Evolutionary conservation across 352 stramenopile species (phyloP).

Genomic region (Thraustochytrium sp.): DNA sequence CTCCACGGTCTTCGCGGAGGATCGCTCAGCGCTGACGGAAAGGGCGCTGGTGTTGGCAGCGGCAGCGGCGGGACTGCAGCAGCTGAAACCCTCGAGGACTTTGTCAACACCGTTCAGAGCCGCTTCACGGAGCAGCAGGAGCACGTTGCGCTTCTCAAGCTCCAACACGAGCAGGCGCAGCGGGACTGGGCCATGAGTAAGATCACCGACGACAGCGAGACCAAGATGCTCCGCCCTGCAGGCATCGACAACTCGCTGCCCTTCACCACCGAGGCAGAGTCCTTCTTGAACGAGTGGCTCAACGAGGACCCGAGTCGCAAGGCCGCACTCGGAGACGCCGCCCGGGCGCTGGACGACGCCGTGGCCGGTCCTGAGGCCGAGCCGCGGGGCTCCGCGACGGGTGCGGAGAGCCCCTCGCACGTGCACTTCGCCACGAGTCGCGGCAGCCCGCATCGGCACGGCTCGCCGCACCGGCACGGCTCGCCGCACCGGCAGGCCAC

Average conservation of each 20-base stretch:
- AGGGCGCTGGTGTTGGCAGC: background rate
- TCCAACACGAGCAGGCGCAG: background rate
- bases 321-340: background rate
- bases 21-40: background rate
- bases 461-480: too few relatives aligned
- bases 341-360: background rate
- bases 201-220: constrained; percentile 6
- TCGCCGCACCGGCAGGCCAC: too few relatives aligned
- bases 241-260: constrained; percentile 14
- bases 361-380: background rate
- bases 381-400: background rate
- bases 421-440: too few relatives aligned
- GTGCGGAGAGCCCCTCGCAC: too few relatives aligned
- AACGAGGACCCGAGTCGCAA: background rate
- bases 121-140: constrained; percentile 3
- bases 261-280: constrained; percentile 17
- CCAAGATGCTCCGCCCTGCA: background rate
- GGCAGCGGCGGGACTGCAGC: background rate
- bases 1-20: background rate
- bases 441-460: too few relatives aligned
- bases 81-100: background rate
- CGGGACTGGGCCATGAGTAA: background rate
- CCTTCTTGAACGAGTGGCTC: constrained; percentile 35
- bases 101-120: background rate
- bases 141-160: background rate